Percentiles rank a stretch among this genome's conserved stretches.
phyloP scores from a whole-genome alignment of 768 basidiomycete species.

The Panaeolus cyanescens region DNA sequence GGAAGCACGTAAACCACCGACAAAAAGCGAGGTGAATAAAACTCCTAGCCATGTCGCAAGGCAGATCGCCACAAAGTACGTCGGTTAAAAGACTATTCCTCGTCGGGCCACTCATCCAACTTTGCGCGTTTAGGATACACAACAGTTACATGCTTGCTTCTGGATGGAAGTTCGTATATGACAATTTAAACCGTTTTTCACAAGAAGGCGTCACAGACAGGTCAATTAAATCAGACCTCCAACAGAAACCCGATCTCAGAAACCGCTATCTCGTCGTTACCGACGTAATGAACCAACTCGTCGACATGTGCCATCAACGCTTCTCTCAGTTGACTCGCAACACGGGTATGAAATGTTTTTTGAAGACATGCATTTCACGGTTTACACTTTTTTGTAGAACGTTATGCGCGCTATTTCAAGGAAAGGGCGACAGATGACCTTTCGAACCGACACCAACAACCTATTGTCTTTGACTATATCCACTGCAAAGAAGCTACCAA shows the following conservation, averaged over 20 bases:
- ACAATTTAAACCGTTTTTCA: slow-evolving; percentile 57
- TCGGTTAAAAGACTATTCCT: background rate
- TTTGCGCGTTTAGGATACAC: slow-evolving; percentile 57
- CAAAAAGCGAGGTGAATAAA: slow-evolving; percentile 30
- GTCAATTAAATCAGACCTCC: slow-evolving; percentile 54
- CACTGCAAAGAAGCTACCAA: slow-evolving; percentile 63
- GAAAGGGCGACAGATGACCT: slow-evolving; percentile 39
- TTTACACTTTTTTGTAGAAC: slow-evolving; percentile 43
- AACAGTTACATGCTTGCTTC: slow-evolving; percentile 84
- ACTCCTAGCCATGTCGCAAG: slow-evolving; percentile 57
- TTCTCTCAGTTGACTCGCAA: slow-evolving; percentile 73
- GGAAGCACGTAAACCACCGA: slow-evolving; percentile 45
- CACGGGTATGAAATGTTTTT: slow-evolving; percentile 50
- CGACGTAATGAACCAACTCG: slow-evolving; percentile 62
- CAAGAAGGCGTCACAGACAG: slow-evolving; percentile 55
- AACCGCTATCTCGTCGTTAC: slow-evolving; percentile 63
- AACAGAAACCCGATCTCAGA: slow-evolving; percentile 50
- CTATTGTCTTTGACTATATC: slow-evolving; percentile 64
- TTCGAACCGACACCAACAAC: slow-evolving; percentile 46
- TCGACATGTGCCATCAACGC: slow-evolving; percentile 61
- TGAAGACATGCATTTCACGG: background rate
- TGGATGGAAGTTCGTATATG: slow-evolving; percentile 75
- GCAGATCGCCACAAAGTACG: slow-evolving; percentile 60
- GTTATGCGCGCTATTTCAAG: slow-evolving; percentile 75
- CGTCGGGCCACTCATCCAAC: background rate